A percentile compares a stretch with the other conserved stretches of the same genome.
Conservation (phyloP, 2,329 filamentous ascomycete genomes). For the Orbilia quercus region DNA sequence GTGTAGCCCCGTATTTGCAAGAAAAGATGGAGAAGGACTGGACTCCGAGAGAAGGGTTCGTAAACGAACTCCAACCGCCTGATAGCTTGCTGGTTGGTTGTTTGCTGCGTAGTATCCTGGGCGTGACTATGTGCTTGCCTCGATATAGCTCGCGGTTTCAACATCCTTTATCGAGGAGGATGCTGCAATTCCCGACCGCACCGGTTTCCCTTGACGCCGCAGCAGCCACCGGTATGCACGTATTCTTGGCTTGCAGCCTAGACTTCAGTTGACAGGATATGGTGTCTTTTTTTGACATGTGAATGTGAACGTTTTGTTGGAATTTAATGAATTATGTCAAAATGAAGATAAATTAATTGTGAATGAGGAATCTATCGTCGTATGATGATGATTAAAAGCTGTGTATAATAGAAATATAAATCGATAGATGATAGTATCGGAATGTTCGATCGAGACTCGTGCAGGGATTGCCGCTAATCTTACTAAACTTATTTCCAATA, state of each 20-base stretch:
- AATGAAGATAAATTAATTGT: no score
- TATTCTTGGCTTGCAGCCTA: conserved; percentile 55
- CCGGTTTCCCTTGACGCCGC: conserved; percentile 53
- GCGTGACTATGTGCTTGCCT: conserved; percentile 19
- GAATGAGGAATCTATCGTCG: conserved; percentile 2
- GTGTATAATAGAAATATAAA: not conserved
- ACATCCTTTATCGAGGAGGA: conserved; percentile 22
- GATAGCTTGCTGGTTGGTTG: no score
- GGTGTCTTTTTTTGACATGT: conserved; percentile 54
- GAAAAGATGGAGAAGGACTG: conserved; percentile 19
- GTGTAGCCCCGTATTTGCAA: conserved; percentile 17
- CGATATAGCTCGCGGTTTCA: conserved; percentile 11
- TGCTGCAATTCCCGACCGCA: conserved; percentile 42
- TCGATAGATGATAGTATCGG: not conserved
- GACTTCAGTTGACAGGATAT: conserved; percentile 20
- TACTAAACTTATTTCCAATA: not conserved
- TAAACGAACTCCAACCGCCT: conserved; percentile 20
- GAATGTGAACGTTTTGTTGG: conserved; percentile 13
- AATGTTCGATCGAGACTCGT: not conserved
- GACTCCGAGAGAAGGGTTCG: conserved; percentile 15
- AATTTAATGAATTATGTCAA: no score
- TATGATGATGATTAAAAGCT: not conserved
- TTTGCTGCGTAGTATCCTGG: conserved; percentile 12
- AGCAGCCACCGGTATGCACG: conserved; percentile 49
- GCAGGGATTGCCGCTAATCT: not conserved